Base-by-base conservation (phyloP, 768 basidiomycete genomes). In the Leccinum truebloodii region DNA sequence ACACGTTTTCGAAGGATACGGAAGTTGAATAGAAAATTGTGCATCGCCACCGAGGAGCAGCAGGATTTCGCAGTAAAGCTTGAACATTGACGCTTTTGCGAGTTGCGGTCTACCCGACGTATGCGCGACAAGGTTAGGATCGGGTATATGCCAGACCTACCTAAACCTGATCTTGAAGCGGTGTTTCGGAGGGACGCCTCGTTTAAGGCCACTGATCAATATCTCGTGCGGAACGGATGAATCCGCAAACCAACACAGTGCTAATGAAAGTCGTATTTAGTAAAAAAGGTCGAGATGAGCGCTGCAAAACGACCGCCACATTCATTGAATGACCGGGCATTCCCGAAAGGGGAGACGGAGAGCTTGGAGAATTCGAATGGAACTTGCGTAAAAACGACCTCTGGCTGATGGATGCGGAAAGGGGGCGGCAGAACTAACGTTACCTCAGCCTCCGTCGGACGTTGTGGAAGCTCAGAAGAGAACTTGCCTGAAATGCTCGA, bases 141-240 rank as follows among this genome's bases (percentile, higher is more conserved):
- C 28, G 12, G 26, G 32, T 6, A 16, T 28, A 22, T 1, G 12
- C 58, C 73, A 53, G 51, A 58, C 61, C n/a, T 58, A 88, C 92
- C 86, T 83, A 44, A 83, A 86, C 71, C 87, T 87, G 7, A 81
- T 74, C 34, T 80, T 80, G 62, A 83, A 78, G 26, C 88, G 80
- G 66, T 90, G 84, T 68, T 90, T 92, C 0, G 87, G 83, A 12
- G 89, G 77, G 2, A 90, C 85, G 2, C 92, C 92, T 50, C 92
- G 86, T 66, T 83, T 87, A n/a, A 87, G 75, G 3, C 93, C 92
- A 62, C 90, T 91, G 63, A 90, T 90, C 51, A 94, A 68, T 22
- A 92, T 80, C 69, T 95, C 90, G 30, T 75, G 70, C 6, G 76
- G 61, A n/a, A 66, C 63, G 2, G 67, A 57, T 0, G 80, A 76